These are phyloP conservation scores for Dalbergia cultrata DNA, from an alignment of 306 rosid species.

Conservation along the genomic window DNA sequence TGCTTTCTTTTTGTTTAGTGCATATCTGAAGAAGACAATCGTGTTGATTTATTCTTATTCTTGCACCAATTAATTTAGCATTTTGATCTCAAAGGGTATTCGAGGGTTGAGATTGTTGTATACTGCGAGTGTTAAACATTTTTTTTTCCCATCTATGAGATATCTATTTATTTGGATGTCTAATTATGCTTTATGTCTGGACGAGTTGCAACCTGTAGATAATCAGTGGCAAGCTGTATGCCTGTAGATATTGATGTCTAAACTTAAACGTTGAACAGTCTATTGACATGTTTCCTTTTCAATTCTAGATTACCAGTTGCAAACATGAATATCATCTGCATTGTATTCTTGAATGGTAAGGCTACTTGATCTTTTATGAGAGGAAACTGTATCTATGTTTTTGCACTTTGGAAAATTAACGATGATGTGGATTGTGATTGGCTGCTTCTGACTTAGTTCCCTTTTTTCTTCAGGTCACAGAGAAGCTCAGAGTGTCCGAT, in stretches of 20 bases:
- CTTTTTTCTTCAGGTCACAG: constrained; percentile 70
- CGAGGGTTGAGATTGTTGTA: constrained; percentile 16
- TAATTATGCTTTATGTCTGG: constrained; percentile 19
- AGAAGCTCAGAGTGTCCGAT: constrained; percentile 96
- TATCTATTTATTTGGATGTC: background rate
- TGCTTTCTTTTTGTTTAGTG: background rate
- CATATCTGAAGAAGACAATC: constrained; percentile 10
- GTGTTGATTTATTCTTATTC: constrained; percentile 1
- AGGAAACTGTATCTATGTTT: background rate
- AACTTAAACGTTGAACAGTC: constrained; percentile 11
- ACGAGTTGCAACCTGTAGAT: constrained; percentile 30
- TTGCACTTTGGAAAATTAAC: background rate
- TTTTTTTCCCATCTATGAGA: constrained; percentile 23
- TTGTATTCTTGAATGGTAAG: constrained; percentile 95
- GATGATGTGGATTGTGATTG: constrained; percentile 12
- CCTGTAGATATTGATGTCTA: constrained; percentile 7
- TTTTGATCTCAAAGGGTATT: constrained; percentile 19
- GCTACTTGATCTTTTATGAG: background rate
- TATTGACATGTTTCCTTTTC: constrained; percentile 43
- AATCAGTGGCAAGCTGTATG: constrained; percentile 1
- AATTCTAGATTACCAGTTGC: constrained; percentile 86
- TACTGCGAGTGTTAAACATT: background rate
- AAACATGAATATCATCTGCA: constrained; percentile 96
- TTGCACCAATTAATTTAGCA: constrained; percentile 17
- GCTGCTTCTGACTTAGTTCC: constrained; percentile 23